A percentile compares a stretch with the other conserved stretches of the same genome.
Conservation (phyloP, 495 filamentous ascomycete species). For the Astrothelium macrocarpum region DNA sequence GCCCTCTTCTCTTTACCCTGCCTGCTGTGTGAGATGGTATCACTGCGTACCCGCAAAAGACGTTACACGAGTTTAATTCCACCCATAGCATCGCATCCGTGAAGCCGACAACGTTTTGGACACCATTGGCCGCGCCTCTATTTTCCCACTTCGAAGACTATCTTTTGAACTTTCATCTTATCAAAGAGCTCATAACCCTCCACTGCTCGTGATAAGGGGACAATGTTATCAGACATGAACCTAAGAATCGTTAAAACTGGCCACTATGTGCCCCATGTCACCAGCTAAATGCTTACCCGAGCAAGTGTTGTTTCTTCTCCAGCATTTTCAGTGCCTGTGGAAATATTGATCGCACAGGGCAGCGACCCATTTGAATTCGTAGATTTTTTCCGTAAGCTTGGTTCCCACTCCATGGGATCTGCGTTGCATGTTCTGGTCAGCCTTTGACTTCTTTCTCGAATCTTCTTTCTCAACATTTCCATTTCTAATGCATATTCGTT, state of each 20-base stretch:
- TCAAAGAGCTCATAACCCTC: slow-evolving; percentile 91
- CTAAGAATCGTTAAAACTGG: slow-evolving; percentile 27
- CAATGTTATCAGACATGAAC: slow-evolving; percentile 91
- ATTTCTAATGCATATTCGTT: neutral
- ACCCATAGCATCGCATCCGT: too few relatives aligned
- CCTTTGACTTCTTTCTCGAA: too few relatives aligned
- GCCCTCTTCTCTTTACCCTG: too few relatives aligned
- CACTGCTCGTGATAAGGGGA: slow-evolving; percentile 74
- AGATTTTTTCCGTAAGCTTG: slow-evolving; percentile 88
- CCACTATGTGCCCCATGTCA: slow-evolving; percentile 20
- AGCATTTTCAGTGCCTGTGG: slow-evolving; percentile 66
- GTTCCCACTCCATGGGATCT: slow-evolving; percentile 77
- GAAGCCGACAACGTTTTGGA: too few relatives aligned
- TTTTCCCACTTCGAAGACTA: slow-evolving; percentile 50
- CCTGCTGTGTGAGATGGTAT: too few relatives aligned
- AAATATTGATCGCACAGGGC: slow-evolving; percentile 81
- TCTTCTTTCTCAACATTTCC: too few relatives aligned
- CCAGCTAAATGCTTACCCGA: slow-evolving; percentile 52
- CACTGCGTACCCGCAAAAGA: too few relatives aligned
- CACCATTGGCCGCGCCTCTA: slow-evolving; percentile 20
- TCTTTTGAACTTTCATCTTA: slow-evolving; percentile 87
- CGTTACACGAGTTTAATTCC: too few relatives aligned
- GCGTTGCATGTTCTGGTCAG: slow-evolving; percentile 8
- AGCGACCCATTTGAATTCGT: slow-evolving; percentile 85
- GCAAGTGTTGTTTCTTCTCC: slow-evolving; percentile 68